phyloP scores from a whole-genome alignment of 352 stramenopile species.

The Peronospora belbahrii region DNA sequence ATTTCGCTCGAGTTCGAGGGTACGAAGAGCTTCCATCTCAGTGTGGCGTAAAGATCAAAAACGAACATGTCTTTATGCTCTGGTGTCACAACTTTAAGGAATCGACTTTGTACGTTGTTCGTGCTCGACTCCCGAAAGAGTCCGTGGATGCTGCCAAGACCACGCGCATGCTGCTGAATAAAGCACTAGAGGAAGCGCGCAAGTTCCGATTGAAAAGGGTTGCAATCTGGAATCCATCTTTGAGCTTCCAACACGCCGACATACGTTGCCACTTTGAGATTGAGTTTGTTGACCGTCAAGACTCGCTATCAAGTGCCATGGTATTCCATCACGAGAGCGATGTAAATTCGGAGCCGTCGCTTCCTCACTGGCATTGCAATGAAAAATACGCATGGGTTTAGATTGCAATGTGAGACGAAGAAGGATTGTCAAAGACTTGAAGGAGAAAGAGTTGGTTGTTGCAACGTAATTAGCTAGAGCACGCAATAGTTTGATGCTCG shows the following conservation, averaged over 20 bases:
- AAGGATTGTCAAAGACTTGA: background rate
- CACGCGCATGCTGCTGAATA: constrained; percentile 21
- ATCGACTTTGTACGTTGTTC: constrained; percentile 44
- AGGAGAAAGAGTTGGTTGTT: background rate
- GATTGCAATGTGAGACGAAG: background rate
- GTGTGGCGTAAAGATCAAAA: constrained; percentile 34
- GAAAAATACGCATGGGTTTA: constrained; percentile 57
- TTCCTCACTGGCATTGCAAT: constrained; percentile 34
- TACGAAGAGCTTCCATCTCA: constrained; percentile 29
- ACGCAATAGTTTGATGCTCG: too few species aligned
- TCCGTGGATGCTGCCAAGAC: constrained; percentile 5
- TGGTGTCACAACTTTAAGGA: constrained; percentile 66
- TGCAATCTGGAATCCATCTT: constrained; percentile 36
- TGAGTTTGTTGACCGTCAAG: constrained; percentile 26
- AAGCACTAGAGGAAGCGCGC: constrained; percentile 31
- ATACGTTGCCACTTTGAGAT: constrained; percentile 27
- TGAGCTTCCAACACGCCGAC: constrained; percentile 12
- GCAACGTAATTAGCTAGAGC: background rate
- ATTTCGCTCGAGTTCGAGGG: constrained; percentile 34
- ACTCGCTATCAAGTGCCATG: constrained; percentile 55
- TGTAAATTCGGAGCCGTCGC: background rate
- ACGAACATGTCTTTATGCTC: constrained; percentile 40
- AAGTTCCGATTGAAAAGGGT: constrained; percentile 37
- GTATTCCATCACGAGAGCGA: constrained; percentile 22
- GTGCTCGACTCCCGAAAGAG: constrained; percentile 26